phyloP scores from a whole-genome alignment of 208 protist species.

The Histomonas meleagridis region DNA sequence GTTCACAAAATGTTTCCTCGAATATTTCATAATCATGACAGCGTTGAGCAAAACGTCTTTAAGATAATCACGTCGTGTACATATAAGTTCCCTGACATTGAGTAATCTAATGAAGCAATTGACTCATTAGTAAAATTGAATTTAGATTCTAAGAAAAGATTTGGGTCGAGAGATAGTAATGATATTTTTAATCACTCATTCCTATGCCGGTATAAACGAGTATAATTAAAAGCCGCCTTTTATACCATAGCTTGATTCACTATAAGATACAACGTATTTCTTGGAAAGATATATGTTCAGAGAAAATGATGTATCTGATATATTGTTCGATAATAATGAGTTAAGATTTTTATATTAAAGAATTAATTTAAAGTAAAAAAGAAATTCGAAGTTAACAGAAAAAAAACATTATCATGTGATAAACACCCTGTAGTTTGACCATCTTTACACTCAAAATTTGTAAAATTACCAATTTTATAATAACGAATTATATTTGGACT shows the following conservation, averaged over 20 bases:
- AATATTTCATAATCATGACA: neutral
- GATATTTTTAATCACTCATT: neutral
- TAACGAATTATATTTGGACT: too few relatives aligned
- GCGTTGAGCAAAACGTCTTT: neutral
- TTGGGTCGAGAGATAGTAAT: neutral
- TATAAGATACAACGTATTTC: neutral
- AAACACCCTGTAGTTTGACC: too few relatives aligned
- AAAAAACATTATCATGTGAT: too few relatives aligned
- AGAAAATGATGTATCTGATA: neutral
- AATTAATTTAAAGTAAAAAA: too few relatives aligned
- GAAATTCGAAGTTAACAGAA: too few relatives aligned
- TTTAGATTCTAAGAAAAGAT: neutral
- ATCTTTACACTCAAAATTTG: too few relatives aligned
- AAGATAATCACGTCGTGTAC: neutral
- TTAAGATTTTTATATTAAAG: too few relatives aligned
- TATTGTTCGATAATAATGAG: too few relatives aligned
- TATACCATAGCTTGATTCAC: neutral
- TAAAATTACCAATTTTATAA: too few relatives aligned
- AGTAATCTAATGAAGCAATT: neutral
- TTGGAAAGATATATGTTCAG: neutral
- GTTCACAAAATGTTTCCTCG: neutral
- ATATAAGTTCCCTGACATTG: neutral
- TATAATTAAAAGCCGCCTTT: neutral
- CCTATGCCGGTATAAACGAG: neutral
- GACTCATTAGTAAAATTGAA: neutral